Evolutionary conservation across 1,284 basidiomycete genomes (phyloP).

Genomic region (Pseudozyma sp.): DNA sequence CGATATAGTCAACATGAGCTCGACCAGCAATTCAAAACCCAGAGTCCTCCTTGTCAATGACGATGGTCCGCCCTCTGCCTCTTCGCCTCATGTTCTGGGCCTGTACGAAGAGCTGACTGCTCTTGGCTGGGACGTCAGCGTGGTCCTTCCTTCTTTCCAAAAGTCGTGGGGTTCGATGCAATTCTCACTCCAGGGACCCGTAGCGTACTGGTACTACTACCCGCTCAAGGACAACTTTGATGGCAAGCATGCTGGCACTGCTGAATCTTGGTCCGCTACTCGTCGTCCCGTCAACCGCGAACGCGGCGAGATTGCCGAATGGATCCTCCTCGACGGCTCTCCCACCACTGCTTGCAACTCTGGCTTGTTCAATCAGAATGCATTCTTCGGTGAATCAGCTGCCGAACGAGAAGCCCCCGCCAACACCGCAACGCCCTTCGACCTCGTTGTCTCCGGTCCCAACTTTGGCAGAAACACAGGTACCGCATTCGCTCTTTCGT

Average conservation of each 20-base stretch:
- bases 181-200: constrained; percentile 46
- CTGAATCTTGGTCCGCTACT: constrained; percentile 57
- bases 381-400: constrained; percentile 36
- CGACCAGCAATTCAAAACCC: constrained; percentile 8
- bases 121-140: constrained; percentile 63
- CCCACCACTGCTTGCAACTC: constrained; percentile 66
- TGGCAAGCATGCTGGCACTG: constrained; percentile 48
- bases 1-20: background rate
- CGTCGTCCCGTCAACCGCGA: constrained; percentile 50
- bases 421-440: constrained; percentile 36
- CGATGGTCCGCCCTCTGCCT: constrained; percentile 62
- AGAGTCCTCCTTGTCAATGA: constrained; percentile 66
- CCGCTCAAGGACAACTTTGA: constrained; percentile 56
- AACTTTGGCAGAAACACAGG: constrained; percentile 68
- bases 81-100: constrained; percentile 64
- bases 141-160: constrained; percentile 63
- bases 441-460: constrained; percentile 66
- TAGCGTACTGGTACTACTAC: constrained; percentile 68
- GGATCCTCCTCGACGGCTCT: constrained; percentile 65
- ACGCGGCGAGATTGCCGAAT: constrained; percentile 63
- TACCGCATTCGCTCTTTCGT: constrained; percentile 64
- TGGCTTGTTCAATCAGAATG: constrained; percentile 60
- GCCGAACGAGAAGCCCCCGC: constrained; percentile 24
- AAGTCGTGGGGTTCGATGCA: constrained; percentile 65
- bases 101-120: constrained; percentile 54